Percentiles rank a stretch among this genome's conserved stretches.
Conservation (phyloP, 2,329 filamentous ascomycete genomes). For the Epicoccum nigrum region DNA sequence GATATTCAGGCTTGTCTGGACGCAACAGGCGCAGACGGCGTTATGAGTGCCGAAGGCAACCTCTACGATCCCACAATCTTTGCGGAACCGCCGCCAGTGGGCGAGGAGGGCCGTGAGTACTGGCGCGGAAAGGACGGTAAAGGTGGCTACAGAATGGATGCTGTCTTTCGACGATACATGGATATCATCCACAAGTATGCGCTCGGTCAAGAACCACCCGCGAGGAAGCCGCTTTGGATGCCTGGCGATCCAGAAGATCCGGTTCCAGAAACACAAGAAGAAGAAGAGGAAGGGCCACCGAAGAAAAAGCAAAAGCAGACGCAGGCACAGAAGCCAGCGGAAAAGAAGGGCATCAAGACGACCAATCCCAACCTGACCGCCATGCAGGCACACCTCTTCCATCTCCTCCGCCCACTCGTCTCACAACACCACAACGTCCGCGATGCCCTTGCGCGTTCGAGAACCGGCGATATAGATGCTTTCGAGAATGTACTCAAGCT, state of each 20-base stretch:
- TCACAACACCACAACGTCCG: constrained; percentile 80
- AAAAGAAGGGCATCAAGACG: constrained; percentile 57
- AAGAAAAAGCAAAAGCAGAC: constrained; percentile 45
- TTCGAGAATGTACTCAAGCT: constrained; percentile 78
- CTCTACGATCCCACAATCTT: constrained; percentile 92
- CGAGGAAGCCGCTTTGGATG: constrained; percentile 74
- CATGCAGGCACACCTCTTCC: constrained; percentile 93
- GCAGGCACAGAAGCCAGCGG: constrained; percentile 45
- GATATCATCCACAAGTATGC: constrained; percentile 86
- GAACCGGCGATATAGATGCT: constrained; percentile 72
- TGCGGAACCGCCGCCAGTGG: constrained; percentile 66
- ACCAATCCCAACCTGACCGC: constrained; percentile 71
- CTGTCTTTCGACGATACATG: constrained; percentile 83
- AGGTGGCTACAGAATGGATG: constrained; percentile 88
- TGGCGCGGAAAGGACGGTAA: constrained; percentile 81
- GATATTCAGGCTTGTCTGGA: constrained; percentile 80
- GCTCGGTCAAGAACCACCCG: constrained; percentile 68
- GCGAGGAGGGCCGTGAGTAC: constrained; percentile 75
- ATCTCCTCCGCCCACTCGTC: constrained; percentile 83
- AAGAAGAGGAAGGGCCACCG: constrained; percentile 41
- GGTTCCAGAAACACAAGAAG: constrained; percentile 23
- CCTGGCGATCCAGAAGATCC: constrained; percentile 56
- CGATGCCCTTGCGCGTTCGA: constrained; percentile 75
- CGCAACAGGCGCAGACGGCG: constrained; percentile 84
- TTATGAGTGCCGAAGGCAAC: constrained; percentile 97